These are phyloP conservation scores for Sarocladium strictum DNA, from an alignment of 2,329 filamentous ascomycete genomes.

Conservation along the genomic window DNA sequence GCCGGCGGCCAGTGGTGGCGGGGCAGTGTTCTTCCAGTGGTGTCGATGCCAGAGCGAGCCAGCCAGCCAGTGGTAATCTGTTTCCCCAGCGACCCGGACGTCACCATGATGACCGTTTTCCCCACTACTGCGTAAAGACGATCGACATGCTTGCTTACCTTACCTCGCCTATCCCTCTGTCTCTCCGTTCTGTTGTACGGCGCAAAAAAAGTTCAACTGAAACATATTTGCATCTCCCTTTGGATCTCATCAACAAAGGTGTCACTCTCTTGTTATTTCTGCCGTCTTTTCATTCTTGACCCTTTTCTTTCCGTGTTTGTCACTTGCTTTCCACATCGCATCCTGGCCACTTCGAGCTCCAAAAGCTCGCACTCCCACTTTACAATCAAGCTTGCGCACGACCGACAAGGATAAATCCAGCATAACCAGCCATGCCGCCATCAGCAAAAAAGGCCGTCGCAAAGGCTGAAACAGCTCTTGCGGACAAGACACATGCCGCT, in stretches of 20 bases:
- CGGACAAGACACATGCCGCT: constrained; percentile 1
- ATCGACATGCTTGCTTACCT: constrained; percentile 2
- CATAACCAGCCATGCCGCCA: neutral
- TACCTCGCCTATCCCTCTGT: neutral
- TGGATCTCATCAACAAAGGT: neutral
- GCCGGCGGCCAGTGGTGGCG: too few relatives aligned
- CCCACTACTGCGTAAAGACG: constrained; percentile 4
- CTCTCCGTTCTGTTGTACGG: neutral
- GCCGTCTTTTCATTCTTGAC: neutral
- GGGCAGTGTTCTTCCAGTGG: too few relatives aligned
- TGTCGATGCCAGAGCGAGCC: too few relatives aligned
- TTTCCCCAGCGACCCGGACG: constrained; percentile 24
- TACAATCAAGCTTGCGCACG: neutral
- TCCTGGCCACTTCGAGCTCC: neutral
- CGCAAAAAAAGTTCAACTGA: neutral
- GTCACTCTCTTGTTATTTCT: neutral
- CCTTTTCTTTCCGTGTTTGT: neutral
- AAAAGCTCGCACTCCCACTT: neutral
- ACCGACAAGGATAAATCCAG: neutral
- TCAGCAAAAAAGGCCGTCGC: constrained; percentile 3
- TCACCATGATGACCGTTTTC: constrained; percentile 15
- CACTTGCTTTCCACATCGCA: neutral
- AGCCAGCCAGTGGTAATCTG: neutral
- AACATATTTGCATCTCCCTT: neutral
- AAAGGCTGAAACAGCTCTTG: neutral